These are phyloP conservation scores for Perilla frutescens DNA, from an alignment of 257 asterid species.

Conservation along the genomic window DNA sequence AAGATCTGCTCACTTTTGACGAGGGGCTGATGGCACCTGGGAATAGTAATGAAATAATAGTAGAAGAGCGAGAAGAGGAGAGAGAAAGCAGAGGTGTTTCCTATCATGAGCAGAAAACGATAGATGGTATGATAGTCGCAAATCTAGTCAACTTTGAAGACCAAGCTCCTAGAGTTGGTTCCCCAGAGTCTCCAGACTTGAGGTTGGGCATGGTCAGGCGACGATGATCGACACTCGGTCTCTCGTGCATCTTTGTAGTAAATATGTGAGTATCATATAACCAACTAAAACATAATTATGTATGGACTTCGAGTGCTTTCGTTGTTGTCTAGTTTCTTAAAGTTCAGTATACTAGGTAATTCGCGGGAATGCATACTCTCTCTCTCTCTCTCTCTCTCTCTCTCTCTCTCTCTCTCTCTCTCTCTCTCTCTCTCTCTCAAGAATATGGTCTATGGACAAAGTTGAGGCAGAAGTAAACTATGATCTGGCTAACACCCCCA, in stretches of 20 bases:
- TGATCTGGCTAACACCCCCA: constrained; percentile 18
- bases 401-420: neutral
- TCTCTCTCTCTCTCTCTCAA: neutral
- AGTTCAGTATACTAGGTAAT: too few relatives aligned
- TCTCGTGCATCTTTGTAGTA: constrained; percentile 12
- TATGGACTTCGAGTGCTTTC: neutral
- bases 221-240: constrained; percentile 31
- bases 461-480: neutral
- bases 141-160: constrained; percentile 52
- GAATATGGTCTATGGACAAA: neutral
- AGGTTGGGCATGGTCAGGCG: constrained; percentile 53
- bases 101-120: constrained; percentile 21
- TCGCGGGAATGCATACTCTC: too few relatives aligned
- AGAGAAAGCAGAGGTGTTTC: constrained; percentile 32
- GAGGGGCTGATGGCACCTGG: constrained; percentile 40
- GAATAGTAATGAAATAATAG: constrained; percentile 19
- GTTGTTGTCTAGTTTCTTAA: too few relatives aligned
- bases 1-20: constrained; percentile 64
- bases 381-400: neutral
- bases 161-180: constrained; percentile 35
- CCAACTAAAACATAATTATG: too few relatives aligned
- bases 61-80: constrained; percentile 32
- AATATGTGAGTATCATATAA: constrained; percentile 8
- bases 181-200: constrained; percentile 31
- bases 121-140: constrained; percentile 63